phyloP scores from a whole-genome alignment of 805 yeast species.

The Metschnikowia noctiluminum region DNA sequence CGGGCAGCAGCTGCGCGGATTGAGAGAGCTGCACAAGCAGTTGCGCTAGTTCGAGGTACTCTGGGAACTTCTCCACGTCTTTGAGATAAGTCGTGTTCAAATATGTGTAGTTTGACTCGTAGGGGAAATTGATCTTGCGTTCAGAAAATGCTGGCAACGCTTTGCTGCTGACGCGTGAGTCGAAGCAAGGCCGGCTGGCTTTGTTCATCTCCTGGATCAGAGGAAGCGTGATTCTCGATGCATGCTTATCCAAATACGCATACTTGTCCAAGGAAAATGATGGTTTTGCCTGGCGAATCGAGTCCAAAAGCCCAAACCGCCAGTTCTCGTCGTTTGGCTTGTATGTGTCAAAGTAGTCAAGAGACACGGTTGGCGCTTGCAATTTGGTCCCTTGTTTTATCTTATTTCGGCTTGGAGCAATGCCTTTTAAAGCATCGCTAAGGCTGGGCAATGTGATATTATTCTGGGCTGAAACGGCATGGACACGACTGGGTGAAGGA shows the following conservation, averaged over 20 bases:
- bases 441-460: constrained; percentile 33
- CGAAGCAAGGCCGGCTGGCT: constrained; percentile 32
- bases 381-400: constrained; percentile 3
- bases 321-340: constrained; percentile 45
- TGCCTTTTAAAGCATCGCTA: constrained; percentile 13
- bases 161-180: constrained; percentile 34
- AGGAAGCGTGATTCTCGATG: constrained; percentile 8
- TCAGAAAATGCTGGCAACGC: constrained; percentile 20
- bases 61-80: constrained; percentile 48
- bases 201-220: constrained; percentile 11
- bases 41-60: constrained; percentile 46
- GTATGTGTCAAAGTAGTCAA: constrained; percentile 44
- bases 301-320: constrained; percentile 40
- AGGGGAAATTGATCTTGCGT: constrained; percentile 48
- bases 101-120: constrained; percentile 50
- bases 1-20: background rate
- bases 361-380: constrained; percentile 35
- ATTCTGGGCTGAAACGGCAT: background rate
- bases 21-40: constrained; percentile 36
- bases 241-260: constrained; percentile 2
- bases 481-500: background rate
- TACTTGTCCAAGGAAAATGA: constrained; percentile 7
- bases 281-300: constrained; percentile 25
- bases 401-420: background rate
- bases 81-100: constrained; percentile 46